A percentile compares a stretch with the other conserved stretches of the same genome.
Conservation (phyloP, 305 asterid genomes). For the Fraxinus xanthoxyloides region DNA sequence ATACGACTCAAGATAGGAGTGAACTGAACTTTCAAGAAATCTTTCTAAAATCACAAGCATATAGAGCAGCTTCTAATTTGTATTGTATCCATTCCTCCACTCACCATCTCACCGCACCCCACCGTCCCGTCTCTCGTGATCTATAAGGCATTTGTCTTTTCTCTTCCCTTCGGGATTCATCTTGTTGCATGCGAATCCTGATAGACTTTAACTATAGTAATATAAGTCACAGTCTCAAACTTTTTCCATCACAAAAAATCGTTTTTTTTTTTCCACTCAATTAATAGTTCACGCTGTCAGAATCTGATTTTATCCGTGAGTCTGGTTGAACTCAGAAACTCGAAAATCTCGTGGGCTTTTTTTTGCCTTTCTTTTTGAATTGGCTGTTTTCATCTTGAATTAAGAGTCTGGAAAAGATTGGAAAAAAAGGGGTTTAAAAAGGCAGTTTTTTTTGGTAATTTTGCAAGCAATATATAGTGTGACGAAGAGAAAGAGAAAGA, state of each 20-base stretch:
- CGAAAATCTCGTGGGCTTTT: conserved; percentile 33
- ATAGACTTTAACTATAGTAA: background rate
- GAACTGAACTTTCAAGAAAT: conserved; percentile 26
- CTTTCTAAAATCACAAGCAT: conserved; percentile 20
- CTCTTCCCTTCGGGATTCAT: conserved; percentile 26
- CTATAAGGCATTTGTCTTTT: background rate
- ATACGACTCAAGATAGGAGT: background rate
- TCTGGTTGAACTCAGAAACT: conserved; percentile 9
- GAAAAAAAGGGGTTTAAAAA: conserved; percentile 9
- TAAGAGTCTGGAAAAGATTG: conserved; percentile 22
- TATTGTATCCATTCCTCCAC: background rate
- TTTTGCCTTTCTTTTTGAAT: background rate
- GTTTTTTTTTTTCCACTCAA: conserved; percentile 5
- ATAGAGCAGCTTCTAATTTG: background rate
- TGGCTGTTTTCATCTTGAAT: conserved; percentile 9
- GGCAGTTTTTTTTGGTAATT: background rate
- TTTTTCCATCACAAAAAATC: background rate
- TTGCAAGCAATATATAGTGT: conserved; percentile 25
- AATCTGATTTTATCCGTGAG: conserved; percentile 30
- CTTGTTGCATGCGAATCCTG: conserved; percentile 4
- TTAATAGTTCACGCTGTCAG: conserved; percentile 10
- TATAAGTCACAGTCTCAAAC: background rate
- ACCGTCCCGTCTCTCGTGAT: background rate
- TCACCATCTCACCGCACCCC: conserved; percentile 6
- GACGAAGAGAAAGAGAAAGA: conserved; percentile 10